phyloP scores from a whole-genome alignment of 306 rosid species.

The Dalbergia cochinchinensis region DNA sequence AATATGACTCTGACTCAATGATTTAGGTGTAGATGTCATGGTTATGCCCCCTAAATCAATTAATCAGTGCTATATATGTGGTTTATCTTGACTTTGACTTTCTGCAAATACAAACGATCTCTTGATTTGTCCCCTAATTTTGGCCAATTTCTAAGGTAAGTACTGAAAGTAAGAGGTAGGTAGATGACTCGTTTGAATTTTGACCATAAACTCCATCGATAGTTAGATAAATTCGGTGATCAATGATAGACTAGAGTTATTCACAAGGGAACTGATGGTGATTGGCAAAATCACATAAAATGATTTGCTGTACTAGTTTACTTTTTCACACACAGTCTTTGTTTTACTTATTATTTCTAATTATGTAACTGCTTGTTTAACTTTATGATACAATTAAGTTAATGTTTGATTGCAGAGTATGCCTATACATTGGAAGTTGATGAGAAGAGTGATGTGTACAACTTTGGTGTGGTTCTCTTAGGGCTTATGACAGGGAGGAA shows the following conservation, averaged over 20 bases:
- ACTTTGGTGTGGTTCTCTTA: conserved; percentile 90
- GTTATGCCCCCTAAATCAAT: conserved; percentile 40
- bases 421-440: conserved; percentile 94
- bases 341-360: conserved; percentile 17
- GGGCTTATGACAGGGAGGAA: conserved; percentile 86
- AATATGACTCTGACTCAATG: conserved; percentile 46
- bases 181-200: conserved; percentile 41
- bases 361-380: conserved; percentile 15
- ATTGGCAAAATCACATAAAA: conserved; percentile 24
- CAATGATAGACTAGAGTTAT: neutral
- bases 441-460: conserved; percentile 94
- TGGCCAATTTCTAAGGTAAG: conserved; percentile 38
- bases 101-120: neutral
- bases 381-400: conserved; percentile 27
- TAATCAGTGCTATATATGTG: conserved; percentile 40
- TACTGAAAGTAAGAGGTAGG: conserved; percentile 51
- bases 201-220: conserved; percentile 46
- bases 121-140: conserved; percentile 22
- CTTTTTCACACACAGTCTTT: neutral
- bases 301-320: neutral
- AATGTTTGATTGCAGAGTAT: conserved; percentile 69
- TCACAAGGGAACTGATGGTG: conserved; percentile 34
- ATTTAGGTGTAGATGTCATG: conserved; percentile 41
- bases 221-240: conserved; percentile 20
- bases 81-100: conserved; percentile 49